Conservation (phyloP, 768 basidiomycete genomes). For the Tephrocybe sp. region DNA sequence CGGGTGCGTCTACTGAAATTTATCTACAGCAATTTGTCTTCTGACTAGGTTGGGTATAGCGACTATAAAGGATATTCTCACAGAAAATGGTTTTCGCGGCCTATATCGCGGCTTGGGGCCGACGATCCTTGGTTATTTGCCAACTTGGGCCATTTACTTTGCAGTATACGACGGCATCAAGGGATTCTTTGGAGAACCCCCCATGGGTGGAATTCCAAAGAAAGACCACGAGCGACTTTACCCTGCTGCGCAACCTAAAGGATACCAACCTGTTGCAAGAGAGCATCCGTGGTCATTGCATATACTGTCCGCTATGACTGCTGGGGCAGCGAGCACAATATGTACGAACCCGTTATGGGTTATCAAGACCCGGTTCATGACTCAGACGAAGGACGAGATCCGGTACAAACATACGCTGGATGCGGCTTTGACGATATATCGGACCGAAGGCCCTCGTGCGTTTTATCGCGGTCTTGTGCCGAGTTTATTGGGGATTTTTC, state of each 20-base stretch:
- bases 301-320: conserved; percentile 93
- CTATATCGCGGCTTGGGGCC: conserved; percentile 97
- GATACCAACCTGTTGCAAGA: conserved; percentile 76
- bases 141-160: conserved; percentile 99
- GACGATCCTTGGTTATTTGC: conserved; percentile 93
- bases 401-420: conserved; percentile 89
- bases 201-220: conserved; percentile 34
- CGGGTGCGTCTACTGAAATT: conserved; percentile 45
- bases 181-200: conserved; percentile 68
- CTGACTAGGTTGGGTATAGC: conserved; percentile 23
- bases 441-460: conserved; percentile 78
- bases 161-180: conserved; percentile 97
- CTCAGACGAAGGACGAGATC: conserved; percentile 74
- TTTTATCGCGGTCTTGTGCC: conserved; percentile 96
- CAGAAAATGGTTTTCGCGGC: conserved; percentile 80
- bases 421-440: conserved; percentile 87
- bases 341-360: conserved; percentile 98
- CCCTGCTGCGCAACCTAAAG: conserved; percentile 82
- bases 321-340: conserved; percentile 90
- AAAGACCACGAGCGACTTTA: conserved; percentile 50
- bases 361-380: conserved; percentile 99
- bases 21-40: conserved; percentile 6
- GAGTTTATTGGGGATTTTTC: conserved; percentile 88
- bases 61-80: conserved; percentile 36
- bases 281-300: conserved; percentile 88